phyloP scores from a whole-genome alignment of 805 yeast genomes.

The Millerago galiae region DNA sequence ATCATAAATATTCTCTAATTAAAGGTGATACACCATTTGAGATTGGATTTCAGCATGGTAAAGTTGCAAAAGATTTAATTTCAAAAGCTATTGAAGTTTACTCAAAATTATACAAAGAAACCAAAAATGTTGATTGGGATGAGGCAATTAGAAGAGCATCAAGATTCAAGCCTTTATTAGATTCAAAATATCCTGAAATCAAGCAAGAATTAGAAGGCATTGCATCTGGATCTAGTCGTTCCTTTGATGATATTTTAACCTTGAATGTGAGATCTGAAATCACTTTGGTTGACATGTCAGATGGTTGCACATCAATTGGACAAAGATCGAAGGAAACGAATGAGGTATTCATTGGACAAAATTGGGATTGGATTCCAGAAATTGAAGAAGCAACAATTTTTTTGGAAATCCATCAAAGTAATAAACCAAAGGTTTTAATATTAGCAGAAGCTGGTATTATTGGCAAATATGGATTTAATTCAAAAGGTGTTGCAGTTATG shows the following conservation, averaged over 20 bases:
- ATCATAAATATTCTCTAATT: constrained; percentile 20
- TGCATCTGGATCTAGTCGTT: constrained; percentile 30
- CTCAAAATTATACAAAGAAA: constrained; percentile 19
- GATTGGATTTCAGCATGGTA: constrained; percentile 32
- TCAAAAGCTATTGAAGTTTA: constrained; percentile 17
- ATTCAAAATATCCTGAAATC: constrained; percentile 25
- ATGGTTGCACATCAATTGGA: constrained; percentile 33
- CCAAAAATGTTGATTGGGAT: constrained; percentile 24
- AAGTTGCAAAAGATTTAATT: constrained; percentile 26
- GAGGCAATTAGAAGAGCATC: constrained; percentile 24
- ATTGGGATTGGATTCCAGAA: constrained; percentile 37
- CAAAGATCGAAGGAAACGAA: constrained; percentile 21
- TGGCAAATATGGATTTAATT: constrained; percentile 22
- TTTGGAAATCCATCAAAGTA: constrained; percentile 19
- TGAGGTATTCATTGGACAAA: constrained; percentile 27
- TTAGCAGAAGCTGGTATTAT: constrained; percentile 24
- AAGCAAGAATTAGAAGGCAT: constrained; percentile 32
- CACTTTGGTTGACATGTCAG: constrained; percentile 27
- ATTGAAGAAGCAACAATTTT: constrained; percentile 19
- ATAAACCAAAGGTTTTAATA: constrained; percentile 21
- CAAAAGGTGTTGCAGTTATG: constrained; percentile 16
- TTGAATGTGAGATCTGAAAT: constrained; percentile 35
- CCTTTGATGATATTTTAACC: constrained; percentile 30
- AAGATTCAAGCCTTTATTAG: constrained; percentile 24
- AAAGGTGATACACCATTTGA: constrained; percentile 21